phyloP scores from a whole-genome alignment of 805 yeast species.

The Clavispora phyllophila region DNA sequence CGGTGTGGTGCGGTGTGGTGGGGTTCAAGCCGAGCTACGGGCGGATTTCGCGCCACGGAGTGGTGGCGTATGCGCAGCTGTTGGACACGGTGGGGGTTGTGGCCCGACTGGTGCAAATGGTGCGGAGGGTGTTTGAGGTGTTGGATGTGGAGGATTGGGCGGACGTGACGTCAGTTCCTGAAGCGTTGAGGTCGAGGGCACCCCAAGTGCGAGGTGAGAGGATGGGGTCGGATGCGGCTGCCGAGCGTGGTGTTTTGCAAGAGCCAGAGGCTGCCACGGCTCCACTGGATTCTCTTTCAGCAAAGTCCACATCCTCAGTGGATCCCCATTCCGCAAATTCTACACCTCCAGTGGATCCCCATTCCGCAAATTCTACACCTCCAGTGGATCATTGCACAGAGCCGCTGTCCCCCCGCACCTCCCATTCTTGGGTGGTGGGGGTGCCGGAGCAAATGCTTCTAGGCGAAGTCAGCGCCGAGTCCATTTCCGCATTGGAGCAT shows the following conservation, averaged over 20 bases:
- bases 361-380: too few species aligned
- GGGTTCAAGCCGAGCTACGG: conserved; percentile 97
- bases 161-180: conserved; percentile 71
- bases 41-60: conserved; percentile 86
- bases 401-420: too few species aligned
- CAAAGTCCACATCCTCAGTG: too few species aligned
- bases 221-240: too few species aligned
- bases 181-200: conserved; percentile 24
- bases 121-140: conserved; percentile 47
- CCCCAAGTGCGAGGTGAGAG: conserved; percentile 7
- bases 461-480: conserved; percentile 45
- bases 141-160: conserved; percentile 60
- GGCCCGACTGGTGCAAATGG: conserved; percentile 41
- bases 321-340: too few species aligned
- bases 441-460: conserved; percentile 64
- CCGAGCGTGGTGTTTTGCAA: too few species aligned
- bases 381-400: too few species aligned
- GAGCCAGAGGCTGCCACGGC: too few species aligned
- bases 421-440: conserved; percentile 46
- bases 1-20: conserved; percentile 73
- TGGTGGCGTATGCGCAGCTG: conserved; percentile 87
- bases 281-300: too few species aligned
- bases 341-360: too few species aligned
- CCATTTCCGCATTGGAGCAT: conserved; percentile 43
- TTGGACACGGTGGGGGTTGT: conserved; percentile 91